Base-by-base conservation (phyloP, 495 filamentous ascomycete species). In the Daldinia concentrica region DNA sequence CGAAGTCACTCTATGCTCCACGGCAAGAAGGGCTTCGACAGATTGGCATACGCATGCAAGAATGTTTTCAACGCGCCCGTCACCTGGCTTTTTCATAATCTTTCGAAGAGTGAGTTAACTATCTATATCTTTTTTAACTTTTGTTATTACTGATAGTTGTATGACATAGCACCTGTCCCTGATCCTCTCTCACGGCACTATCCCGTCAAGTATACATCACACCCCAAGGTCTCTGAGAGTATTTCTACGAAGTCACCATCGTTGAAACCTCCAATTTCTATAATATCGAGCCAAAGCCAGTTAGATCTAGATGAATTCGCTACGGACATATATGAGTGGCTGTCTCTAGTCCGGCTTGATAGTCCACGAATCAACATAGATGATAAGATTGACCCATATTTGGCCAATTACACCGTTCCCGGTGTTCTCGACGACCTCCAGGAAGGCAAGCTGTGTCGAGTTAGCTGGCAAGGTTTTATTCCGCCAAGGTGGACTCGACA, bases 11-110 rank as follows among this genome's bases (percentile, higher is more conserved):
- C 90, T 11, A 97, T 97, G 92, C 76, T 93, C 7, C 92, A 92
- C 73, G 95, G 95, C 29, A 97, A 95, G 78, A 96, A 95, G 72
- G 92, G 91, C 0, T 98, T 98, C 68, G 90, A 96, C 64, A 87
- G 93, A 48, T 86, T 98, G 41, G 81, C 92, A 14, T 93, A 93
- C 83, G 93, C 93, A 12, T 94, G 91, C 78, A 89, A 92, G 64
- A 94, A 97, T 69, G 92, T 92, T 37, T 83, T 98, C 6, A 89
- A 86, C 39, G 77, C 86, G 34, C 87, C 91, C 1, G 69, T 92
- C 26, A 88, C 89, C 1, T 98, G 95, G 93, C 83, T 98, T 1
- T 95, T 98, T 74, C 89, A 86, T 79, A 90, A 94, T 72, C 75
- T 91, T 3, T 81, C 78, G 6, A 71, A 74, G 24, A 76, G 84